Evolutionary conservation across 768 basidiomycete species (phyloP).

Genomic region (Holtermanniella nyarrowii): DNA sequence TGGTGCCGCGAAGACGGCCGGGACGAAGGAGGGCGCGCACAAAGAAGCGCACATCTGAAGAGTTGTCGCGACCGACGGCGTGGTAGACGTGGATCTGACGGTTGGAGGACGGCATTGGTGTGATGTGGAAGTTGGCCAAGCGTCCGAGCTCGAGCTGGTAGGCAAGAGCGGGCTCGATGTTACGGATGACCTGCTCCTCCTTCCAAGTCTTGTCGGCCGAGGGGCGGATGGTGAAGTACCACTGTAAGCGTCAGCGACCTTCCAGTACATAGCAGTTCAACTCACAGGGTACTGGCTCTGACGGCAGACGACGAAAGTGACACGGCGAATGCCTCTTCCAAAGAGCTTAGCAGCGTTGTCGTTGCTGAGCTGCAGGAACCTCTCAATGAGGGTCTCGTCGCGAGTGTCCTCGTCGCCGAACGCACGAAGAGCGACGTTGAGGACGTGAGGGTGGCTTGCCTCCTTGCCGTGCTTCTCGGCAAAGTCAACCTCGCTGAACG

Average conservation of each 20-base stretch:
- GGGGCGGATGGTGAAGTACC: slow-evolving; percentile 83
- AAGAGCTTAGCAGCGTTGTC: slow-evolving; percentile 53
- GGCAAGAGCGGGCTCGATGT: slow-evolving; percentile 94
- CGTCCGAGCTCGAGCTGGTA: slow-evolving; percentile 96
- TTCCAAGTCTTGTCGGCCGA: slow-evolving; percentile 59
- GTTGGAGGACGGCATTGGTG: slow-evolving; percentile 90
- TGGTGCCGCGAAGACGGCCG: slow-evolving; percentile 78
- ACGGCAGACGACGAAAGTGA: slow-evolving; percentile 85
- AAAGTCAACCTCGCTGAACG: slow-evolving; percentile 62
- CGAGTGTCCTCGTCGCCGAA: slow-evolving; percentile 77
- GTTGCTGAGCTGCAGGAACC: slow-evolving; percentile 63
- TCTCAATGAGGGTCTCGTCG: slow-evolving; percentile 60
- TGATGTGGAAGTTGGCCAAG: slow-evolving; percentile 90
- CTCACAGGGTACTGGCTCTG: slow-evolving; percentile 67
- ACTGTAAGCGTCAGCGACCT: slow-evolving; percentile 14
- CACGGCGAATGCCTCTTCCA: slow-evolving; percentile 75
- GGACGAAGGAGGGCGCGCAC: slow-evolving; percentile 92
- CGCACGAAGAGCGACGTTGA: slow-evolving; percentile 85
- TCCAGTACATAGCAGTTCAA: background rate
- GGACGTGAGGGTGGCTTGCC: slow-evolving; percentile 74
- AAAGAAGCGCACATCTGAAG: slow-evolving; percentile 97
- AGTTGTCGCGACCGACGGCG: slow-evolving; percentile 86
- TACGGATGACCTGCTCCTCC: slow-evolving; percentile 93
- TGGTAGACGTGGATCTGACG: slow-evolving; percentile 98
- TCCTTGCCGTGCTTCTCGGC: slow-evolving; percentile 62